Base-by-base conservation (phyloP, 441 rosid genomes). In the Populus hybrid region DNA sequence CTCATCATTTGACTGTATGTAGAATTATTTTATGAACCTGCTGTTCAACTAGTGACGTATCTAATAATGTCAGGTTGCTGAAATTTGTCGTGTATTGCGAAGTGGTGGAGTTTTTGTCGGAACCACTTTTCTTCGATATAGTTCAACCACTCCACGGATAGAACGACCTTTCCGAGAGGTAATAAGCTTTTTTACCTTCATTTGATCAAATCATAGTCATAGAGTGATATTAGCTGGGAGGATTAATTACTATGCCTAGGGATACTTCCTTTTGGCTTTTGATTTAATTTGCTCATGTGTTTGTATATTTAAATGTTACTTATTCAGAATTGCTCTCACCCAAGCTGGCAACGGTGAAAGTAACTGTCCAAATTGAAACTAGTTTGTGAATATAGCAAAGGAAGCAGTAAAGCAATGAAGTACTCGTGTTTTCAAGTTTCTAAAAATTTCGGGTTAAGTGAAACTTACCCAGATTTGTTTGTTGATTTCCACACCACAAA, bases 101-200 rank as follows among this genome's bases (percentile, higher is more conserved):
- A 91, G 94, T 59, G 98, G 97, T 64, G 98, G 97, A 78, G 91
- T 95, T 36, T 90, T 93, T 86, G 98, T 93, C 16, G 98, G 98
- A 79, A 92, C 94, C 36, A 95, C 97, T 32, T 93, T 95, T 83
- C 95, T 93, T 32, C 88, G 91, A 67, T 85, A 86, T 81, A 91
- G 81, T 81, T 81, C 91, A 46, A 78, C 89, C 8, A 91, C 91
- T 76, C 86, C 95, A 1, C 79, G 83, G 87, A 73, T 91, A 21
- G n/a, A 66, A 26, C 85, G 85, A 68, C 88, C 90, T 73, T 76
- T 89, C 42, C 87, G 89, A 84, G 80, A 86, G 97, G 98, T 93
- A 90, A 78, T 16, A 50, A 21, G 66, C 16, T 12, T 26, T 36
- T 1, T 57, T 40, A 28, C 54, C 70, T 40, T 8, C 54, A 32